Evolutionary conservation across 345 rosid genomes (phyloP), one percentile per base, ranked within the genome.

Genomic region (Trapa incisa): DNA sequence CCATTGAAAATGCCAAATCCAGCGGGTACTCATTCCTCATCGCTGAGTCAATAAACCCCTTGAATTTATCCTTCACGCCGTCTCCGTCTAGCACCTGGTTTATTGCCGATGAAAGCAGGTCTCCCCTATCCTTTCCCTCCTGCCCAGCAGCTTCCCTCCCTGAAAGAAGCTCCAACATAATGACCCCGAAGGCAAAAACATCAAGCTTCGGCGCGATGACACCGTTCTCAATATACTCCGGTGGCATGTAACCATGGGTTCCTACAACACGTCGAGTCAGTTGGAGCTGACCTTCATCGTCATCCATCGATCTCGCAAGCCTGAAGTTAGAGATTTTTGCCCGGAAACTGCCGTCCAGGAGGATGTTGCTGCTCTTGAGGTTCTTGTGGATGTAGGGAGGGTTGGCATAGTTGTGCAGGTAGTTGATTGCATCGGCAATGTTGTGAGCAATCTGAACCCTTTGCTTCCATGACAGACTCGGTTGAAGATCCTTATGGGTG

Each of bases 191-290:
- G 5, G 94, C 89, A 39, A 86, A 90, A 52, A 89, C 96, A 66
- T 93, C 98, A 12, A 93, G 72, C 64, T 87, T 88, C 3, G 96
- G 82, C 22, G 97, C 86, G 68, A 90, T 83, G n/a, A 90, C 76
- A 64, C 98, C 98, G 41, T 89, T 87, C 73, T 93, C 95, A 0
- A 90, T 75, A 70, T 88, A 93, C 76, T 93, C 98, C 0, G 97
- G 98, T 35, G 97, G 86, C 89, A 93, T 76, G 65, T 90, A 93
- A 16, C 97, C 96, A 53, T 90, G 88, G 39, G 87, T 86, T 53
- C 96, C 97, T 10, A 88, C 81, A 38, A 93, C 97, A 37, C 90
- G 97, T 47, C 88, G 81, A 0, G 97, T 93, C 66, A 88, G 58
- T 69, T 87, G 92, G 76, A 84, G 64, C 17, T 76, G 84, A 6